A percentile compares a stretch with the other conserved stretches of the same genome.
Evolutionary conservation across 371 early-diverging fungal species (phyloP).

Genomic region (Sporodiniella umbellata): DNA sequence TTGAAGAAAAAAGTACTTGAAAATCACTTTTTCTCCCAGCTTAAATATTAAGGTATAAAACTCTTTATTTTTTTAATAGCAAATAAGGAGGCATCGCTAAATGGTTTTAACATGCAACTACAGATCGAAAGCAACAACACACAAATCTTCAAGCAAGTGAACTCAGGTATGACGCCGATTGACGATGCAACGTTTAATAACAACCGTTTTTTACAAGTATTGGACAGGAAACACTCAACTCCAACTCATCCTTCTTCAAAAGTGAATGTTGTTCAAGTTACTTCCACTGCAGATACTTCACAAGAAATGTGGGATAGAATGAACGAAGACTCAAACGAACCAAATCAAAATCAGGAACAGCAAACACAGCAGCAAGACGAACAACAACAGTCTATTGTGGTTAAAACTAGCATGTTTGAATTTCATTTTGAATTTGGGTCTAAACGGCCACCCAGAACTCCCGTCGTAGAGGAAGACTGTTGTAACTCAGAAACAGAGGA

Average conservation of each 20-base stretch:
- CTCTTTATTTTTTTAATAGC: no score
- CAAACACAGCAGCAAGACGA: conserved; percentile 4
- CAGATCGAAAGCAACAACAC: no score
- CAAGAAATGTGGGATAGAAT: conserved; percentile 29
- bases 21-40: no score
- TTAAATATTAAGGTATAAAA: no score
- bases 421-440: conserved; percentile 31
- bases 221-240: conserved; percentile 14
- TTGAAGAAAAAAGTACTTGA: no score
- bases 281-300: conserved; percentile 14
- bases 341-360: no score
- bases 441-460: conserved; percentile 17
- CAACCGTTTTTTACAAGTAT: conserved; percentile 6
- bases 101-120: no score
- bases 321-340: conserved; percentile 16
- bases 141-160: conserved; percentile 15
- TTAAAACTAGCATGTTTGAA: conserved; percentile 11
- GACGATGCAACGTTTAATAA: conserved; percentile 2
- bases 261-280: conserved; percentile 33
- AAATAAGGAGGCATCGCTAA: no score
- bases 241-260: conserved; percentile 15
- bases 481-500: neutral
- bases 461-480: neutral
- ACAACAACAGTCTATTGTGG: conserved; percentile 5
- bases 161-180: conserved; percentile 11